Percentiles rank a stretch among this genome's conserved stretches.
phyloP scores from a whole-genome alignment of 345 rosid genomes.

The Theobroma cacao region DNA sequence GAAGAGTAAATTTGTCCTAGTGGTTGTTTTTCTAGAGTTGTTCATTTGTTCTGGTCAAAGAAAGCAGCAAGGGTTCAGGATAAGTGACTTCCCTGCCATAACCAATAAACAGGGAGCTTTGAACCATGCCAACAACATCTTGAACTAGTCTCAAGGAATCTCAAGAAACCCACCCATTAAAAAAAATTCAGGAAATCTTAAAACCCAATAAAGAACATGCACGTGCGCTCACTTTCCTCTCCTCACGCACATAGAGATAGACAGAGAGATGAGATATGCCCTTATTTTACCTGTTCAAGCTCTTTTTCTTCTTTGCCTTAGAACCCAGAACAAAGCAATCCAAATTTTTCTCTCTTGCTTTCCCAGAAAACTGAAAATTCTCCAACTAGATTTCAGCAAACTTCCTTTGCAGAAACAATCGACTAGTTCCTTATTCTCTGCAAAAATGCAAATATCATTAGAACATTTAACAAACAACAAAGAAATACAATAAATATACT shows the following conservation, averaged over 20 bases:
- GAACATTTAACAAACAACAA: neutral
- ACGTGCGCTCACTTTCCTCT: neutral
- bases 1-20: neutral
- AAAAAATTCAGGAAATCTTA: neutral
- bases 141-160: constrained; percentile 7
- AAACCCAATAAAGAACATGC: neutral
- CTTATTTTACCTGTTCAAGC: neutral
- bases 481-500: neutral
- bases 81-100: neutral
- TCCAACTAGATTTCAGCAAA: neutral
- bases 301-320: constrained; percentile 2
- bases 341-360: neutral
- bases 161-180: neutral
- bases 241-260: neutral
- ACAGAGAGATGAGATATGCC: neutral
- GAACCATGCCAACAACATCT: neutral
- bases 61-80: neutral
- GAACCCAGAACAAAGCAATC: neutral
- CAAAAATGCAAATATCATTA: neutral
- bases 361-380: neutral
- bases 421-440: neutral
- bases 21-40: neutral
- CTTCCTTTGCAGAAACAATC: neutral
- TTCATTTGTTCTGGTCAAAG: neutral
- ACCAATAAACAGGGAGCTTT: neutral